Percentiles rank a stretch among this genome's conserved stretches.
Conservation (phyloP, 2,329 filamentous ascomycete species). For the Oidium heveae region DNA sequence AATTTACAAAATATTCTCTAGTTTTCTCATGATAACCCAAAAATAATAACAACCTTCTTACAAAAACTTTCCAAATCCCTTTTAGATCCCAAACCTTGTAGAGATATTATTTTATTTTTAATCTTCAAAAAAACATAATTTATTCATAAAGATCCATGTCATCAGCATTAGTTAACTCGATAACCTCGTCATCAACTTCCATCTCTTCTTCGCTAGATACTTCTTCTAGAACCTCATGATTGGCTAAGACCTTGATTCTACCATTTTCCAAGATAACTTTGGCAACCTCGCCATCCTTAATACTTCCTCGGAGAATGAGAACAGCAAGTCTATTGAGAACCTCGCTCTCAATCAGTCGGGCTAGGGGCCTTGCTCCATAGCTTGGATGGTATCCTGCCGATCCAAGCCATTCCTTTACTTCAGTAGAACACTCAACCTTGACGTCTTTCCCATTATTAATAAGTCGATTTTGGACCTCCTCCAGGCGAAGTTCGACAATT, state of each 20-base stretch:
- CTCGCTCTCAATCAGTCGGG: constrained; percentile 70
- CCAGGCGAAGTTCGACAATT: constrained; percentile 79
- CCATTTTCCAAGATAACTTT: constrained; percentile 52
- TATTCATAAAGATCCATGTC: constrained; percentile 29
- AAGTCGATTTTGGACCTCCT: constrained; percentile 58
- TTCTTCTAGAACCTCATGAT: constrained; percentile 53
- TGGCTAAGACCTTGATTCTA: constrained; percentile 57
- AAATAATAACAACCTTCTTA: too few relatives aligned
- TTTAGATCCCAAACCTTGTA: too few relatives aligned
- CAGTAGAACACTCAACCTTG: constrained; percentile 39
- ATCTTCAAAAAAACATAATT: neutral
- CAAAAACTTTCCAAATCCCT: too few relatives aligned
- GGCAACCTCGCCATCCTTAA: constrained; percentile 52
- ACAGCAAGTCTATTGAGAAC: constrained; percentile 77
- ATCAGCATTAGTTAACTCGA: constrained; percentile 33
- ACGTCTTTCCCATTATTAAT: constrained; percentile 67
- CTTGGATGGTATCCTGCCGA: constrained; percentile 75
- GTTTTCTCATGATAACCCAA: too few relatives aligned
- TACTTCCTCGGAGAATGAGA: constrained; percentile 65
- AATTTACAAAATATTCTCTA: too few relatives aligned
- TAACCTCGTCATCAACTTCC: constrained; percentile 26
- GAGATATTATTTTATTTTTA: too few relatives aligned
- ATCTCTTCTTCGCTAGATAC: constrained; percentile 50
- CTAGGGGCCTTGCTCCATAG: constrained; percentile 75
- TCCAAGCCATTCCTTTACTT: constrained; percentile 67